phyloP scores from a whole-genome alignment of 257 asterid genomes.

The Cynanchum wilfordii region DNA sequence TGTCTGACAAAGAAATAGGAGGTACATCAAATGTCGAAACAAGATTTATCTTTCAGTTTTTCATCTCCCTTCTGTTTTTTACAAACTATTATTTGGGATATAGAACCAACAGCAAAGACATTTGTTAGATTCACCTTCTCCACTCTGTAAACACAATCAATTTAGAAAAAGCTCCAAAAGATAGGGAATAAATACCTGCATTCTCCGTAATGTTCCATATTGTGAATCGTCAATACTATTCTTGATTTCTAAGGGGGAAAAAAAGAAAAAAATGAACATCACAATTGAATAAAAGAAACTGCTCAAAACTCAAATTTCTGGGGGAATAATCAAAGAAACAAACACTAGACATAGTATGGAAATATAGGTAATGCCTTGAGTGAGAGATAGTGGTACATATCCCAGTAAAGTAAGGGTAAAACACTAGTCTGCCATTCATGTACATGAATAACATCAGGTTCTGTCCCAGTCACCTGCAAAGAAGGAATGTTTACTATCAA shows the following conservation, averaged over 20 bases:
- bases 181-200: conserved; percentile 50
- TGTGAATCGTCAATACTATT: conserved; percentile 78
- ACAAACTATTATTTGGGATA: neutral
- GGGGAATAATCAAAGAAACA: neutral
- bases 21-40: conserved; percentile 1
- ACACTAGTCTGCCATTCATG: conserved; percentile 91
- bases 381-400: conserved; percentile 73
- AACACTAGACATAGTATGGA: conserved; percentile 5
- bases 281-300: conserved; percentile 12
- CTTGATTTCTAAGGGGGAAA: conserved; percentile 55
- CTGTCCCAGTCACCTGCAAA: conserved; percentile 61
- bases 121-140: neutral
- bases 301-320: neutral
- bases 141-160: neutral
- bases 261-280: conserved; percentile 5
- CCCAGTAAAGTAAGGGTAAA: conserved; percentile 86
- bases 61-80: neutral
- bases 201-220: conserved; percentile 95
- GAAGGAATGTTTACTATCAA: neutral
- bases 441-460: conserved; percentile 78
- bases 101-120: neutral
- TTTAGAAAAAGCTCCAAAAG: neutral
- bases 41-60: neutral
- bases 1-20: conserved; percentile 44
- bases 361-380: conserved; percentile 45